Percentiles rank a stretch among this genome's conserved stretches.
Conservation (phyloP, 2,329 filamentous ascomycete genomes). For the Metarhizium brunneum region DNA sequence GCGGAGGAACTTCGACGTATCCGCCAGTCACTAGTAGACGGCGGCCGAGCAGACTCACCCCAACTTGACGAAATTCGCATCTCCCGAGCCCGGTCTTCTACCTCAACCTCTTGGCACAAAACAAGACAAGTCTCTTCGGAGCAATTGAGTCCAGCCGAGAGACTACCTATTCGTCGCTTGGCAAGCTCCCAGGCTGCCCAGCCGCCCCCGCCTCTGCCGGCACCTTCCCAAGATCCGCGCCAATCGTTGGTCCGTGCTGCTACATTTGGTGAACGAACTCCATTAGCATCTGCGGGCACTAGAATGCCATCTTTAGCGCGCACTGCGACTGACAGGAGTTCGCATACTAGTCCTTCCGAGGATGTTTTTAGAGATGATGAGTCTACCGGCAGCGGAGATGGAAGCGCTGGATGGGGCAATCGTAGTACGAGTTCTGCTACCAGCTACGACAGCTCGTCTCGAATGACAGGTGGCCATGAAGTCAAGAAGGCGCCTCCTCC, state of each 20-base stretch:
- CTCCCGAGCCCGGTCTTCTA: constrained; percentile 37
- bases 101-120: constrained; percentile 33
- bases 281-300: constrained; percentile 9
- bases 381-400: constrained; percentile 39
- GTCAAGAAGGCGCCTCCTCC: constrained; percentile 48
- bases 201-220: constrained; percentile 23
- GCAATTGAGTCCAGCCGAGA: constrained; percentile 18
- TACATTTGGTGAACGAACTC: constrained; percentile 4
- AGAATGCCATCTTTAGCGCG: constrained; percentile 33
- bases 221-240: constrained; percentile 18
- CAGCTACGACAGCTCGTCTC: constrained; percentile 40
- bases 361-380: constrained; percentile 43
- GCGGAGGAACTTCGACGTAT: constrained; percentile 65
- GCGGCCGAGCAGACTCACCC: constrained; percentile 8
- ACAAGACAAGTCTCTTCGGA: constrained; percentile 1
- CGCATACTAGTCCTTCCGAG: constrained; percentile 21
- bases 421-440: constrained; percentile 47
- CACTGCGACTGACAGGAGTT: constrained; percentile 26
- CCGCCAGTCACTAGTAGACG: constrained; percentile 34
- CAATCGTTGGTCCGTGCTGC: constrained; percentile 1
- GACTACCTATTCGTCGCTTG: constrained; percentile 34
- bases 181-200: constrained; percentile 18
- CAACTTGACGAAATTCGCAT: constrained; percentile 9
- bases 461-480: constrained; percentile 11
- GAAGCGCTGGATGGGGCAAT: constrained; percentile 41